Evolutionary conservation across 768 basidiomycete species (phyloP), one percentile per base, ranked within the genome.

Genomic region (Rhizopogon vinicolor): DNA sequence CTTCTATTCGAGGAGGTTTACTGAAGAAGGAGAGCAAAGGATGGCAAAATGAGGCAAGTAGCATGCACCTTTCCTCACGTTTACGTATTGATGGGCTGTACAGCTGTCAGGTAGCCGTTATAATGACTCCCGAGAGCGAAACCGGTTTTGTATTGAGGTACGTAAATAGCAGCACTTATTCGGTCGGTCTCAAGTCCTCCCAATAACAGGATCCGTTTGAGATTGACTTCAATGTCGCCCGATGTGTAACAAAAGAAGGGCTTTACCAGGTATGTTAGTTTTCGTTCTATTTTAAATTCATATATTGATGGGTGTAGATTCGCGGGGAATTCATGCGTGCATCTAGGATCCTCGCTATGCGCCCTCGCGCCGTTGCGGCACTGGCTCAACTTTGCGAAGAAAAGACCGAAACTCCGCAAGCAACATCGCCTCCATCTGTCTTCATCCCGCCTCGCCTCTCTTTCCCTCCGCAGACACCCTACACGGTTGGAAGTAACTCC

Each of bases 261-360:
- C 77, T 99, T 53, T 98, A 97, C 65, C 93, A 91, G 41, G 95
- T 95, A 65, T 63, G 22, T 40, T 10, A 5, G 22, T 8, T 41
- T 54, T 39, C 16, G 39, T 18, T 28, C 33, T 19, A 14, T 40
- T 52, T 31, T 48, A 31, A 49, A 8, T 7, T n/a, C 62, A n/a
- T 33, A 52, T 18, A 52, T n/a, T 16, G 7, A 3, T 8, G 9
- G 16, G 8, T 44, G 7, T 61, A 98, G 95, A 94, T 99, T 65
- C 94, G 96, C 13, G 95, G 96, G 8, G 96, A 98, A 74, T 96
- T 99, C 69, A 96, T 96, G 92, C 87, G 96, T 37, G 96, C 95
- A 5, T 86, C 88, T 22, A 81, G 93, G 53, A 91, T 98, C 54
- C 76, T 99, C 35, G 78, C 85, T 10, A 75, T 78, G 59, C 87